Evolutionary conservation across 2,329 filamentous ascomycete genomes (phyloP), one percentile per base, ranked within the genome.

Genomic region (Escovopsis sp.): DNA sequence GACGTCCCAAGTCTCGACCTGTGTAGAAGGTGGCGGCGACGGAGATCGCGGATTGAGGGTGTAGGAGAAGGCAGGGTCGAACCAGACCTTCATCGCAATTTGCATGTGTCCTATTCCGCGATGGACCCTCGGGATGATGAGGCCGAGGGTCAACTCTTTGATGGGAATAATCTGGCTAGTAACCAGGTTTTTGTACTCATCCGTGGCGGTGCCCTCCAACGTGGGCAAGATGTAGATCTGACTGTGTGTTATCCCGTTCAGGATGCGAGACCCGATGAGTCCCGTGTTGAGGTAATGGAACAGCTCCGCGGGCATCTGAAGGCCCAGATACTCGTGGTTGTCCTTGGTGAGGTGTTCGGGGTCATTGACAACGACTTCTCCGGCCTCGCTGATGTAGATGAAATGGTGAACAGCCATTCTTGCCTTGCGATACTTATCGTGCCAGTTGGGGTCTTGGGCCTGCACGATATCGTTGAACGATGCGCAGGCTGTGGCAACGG

Each of bases 201-300:
- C 70, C 2, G 86, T 83, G 37, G 79, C 76, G 39, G 84, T 80
- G 37, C 86, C 84, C 45, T 95, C 91, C 41, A 94, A 67, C 5
- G 89, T 91, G n/a, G 89, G 81, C 40, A 78, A 72, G 40, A 95
- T 73, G 27, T 83, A 64, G 43, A 94, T 74, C 57, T 89, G 79
- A 48, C 81, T 78, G 41, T 85, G 81, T 5, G 84, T 82, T 51
- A 94, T 76, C 72, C 80, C 89, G 57, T 82, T 84, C 11, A 94
- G 72, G 32, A 94, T 70, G 38, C 84, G 77, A 20, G 86, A 71
- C 25, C 84, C 78, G 48, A 96, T 76, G 35, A 95, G 66, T 30
- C 86, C 91, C 40, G 75, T 79, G 44, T 86, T 87, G 39, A 95
- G 70, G 58, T 96, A 96, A 59, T 86, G 83, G 57, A 89, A 88